Evolutionary conservation across 768 basidiomycete genomes (phyloP), one percentile per base, ranked within the genome.

Genomic region (Boletus rufocinnamomeus): DNA sequence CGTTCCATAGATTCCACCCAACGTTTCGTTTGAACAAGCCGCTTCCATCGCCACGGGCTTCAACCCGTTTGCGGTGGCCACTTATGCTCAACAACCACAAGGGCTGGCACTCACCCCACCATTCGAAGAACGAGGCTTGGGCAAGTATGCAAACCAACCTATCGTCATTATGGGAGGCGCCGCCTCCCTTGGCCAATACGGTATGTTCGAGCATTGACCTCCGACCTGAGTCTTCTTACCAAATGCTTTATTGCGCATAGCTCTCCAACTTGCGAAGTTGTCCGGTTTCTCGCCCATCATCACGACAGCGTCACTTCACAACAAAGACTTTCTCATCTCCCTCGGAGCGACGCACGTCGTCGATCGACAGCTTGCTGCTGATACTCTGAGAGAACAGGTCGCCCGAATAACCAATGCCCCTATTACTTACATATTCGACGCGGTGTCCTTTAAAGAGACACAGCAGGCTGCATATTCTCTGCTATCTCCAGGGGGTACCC

Each of bases 261-360:
- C 65, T 7, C 72, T 75, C n/a, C 75, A 75, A 59, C 65, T 74
- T 16, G 71, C 75, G 0, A 66, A 41, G 19, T 46, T 73, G 27
- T 75, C 71, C 17, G 74, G 69, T 6, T 75, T 76, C 61, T 73
- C 67, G 1, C 72, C 71, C 10, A 73, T 78, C 59, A 71, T 77
- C 37, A 71, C 76, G 13, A 79, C 77, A 0, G 72, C 77, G 2
- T 78, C 77, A 2, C 55, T 63, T 3, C 67, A 72, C 44, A 74
- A 79, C 54, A 56, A 56, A 6, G 67, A 58, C 3, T 57, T 63
- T 8, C 66, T 78, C 27, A 54, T 65, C n/a, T 67, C 69, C 4
- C 63, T 75, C 9, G 77, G 78, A 19, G 76, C 75, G 40, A 77
- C 76, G 1, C 68, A 74, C 48, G 65, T 77, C 30, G 54, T 79